Conservation (phyloP, 2,329 filamentous ascomycete genomes). For the Emericellopsis atlantica region DNA sequence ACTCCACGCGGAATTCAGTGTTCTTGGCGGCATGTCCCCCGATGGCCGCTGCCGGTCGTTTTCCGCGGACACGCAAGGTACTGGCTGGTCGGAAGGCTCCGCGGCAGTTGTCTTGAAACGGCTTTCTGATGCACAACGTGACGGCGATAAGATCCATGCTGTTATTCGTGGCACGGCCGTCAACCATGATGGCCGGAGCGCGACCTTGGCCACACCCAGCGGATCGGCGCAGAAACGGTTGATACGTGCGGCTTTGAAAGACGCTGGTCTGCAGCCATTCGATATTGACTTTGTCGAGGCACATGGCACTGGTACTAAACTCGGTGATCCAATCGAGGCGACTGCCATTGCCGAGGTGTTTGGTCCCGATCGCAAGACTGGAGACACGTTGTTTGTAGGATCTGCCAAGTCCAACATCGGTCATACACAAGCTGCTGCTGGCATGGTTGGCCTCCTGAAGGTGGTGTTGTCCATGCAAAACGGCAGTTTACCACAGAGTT, state of each 20-base stretch:
- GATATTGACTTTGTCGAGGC: constrained; percentile 32
- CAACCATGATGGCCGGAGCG: constrained; percentile 25
- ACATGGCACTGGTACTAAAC: constrained; percentile 24
- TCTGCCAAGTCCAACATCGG: constrained; percentile 6
- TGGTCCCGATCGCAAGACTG: constrained; percentile 10
- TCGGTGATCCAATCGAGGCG: constrained; percentile 13
- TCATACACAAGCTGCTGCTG: constrained; percentile 13
- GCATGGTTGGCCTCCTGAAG: constrained; percentile 14
- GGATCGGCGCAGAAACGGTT: constrained; percentile 19
- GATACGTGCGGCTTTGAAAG: constrained; percentile 11
- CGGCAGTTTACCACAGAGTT: constrained; percentile 15
- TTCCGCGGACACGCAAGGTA: constrained; percentile 6
- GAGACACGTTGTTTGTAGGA: constrained; percentile 6
- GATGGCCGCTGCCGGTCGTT: constrained; percentile 22
- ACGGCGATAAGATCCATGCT: constrained; percentile 23
- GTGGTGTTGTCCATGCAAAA: constrained; percentile 13
- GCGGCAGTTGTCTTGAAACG: constrained; percentile 25
- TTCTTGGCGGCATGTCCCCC: constrained; percentile 5
- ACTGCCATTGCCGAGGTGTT: constrained; percentile 24
- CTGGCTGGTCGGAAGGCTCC: constrained; percentile 8
- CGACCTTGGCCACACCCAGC: constrained; percentile 27
- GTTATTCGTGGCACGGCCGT: constrained; percentile 18
- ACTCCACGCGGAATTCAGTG: constrained; percentile 6
- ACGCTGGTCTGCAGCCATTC: constrained; percentile 4
- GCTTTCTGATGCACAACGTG: constrained; percentile 25